These are phyloP conservation scores for Pseudomassariella vexata DNA, from an alignment of 2,329 filamentous ascomycete genomes.

Conservation along the genomic window DNA sequence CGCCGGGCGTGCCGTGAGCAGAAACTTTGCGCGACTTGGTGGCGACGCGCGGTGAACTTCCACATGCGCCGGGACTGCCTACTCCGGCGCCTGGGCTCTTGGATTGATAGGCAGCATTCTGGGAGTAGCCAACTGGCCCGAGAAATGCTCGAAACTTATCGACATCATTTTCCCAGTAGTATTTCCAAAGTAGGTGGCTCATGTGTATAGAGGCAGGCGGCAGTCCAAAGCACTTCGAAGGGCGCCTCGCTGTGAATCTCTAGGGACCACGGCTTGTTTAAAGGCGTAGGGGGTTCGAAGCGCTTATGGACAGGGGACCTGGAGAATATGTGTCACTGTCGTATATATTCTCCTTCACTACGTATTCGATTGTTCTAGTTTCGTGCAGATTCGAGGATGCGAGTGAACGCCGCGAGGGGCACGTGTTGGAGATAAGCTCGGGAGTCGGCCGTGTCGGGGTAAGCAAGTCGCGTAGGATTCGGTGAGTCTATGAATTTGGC, in stretches of 20 bases:
- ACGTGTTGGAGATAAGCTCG: no score
- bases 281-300: constrained; percentile 58
- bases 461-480: no score
- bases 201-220: constrained; percentile 53
- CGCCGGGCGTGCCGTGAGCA: constrained; percentile 39
- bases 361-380: no score
- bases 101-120: constrained; percentile 48
- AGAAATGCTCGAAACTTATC: constrained; percentile 87
- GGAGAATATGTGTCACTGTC: no score
- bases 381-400: no score
- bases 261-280: constrained; percentile 83
- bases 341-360: no score
- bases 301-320: constrained; percentile 15
- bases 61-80: constrained; percentile 34
- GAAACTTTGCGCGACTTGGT: constrained; percentile 47
- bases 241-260: constrained; percentile 88
- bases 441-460: no score
- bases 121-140: constrained; percentile 57
- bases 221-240: constrained; percentile 47
- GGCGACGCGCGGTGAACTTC: constrained; percentile 43
- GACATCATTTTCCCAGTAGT: constrained; percentile 96
- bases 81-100: constrained; percentile 41
- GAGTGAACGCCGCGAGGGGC: no score
- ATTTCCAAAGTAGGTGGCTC: constrained; percentile 97
- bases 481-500: no score